Conservation (phyloP, 805 yeast genomes). For the Sungouiozyma ichnusensis region DNA sequence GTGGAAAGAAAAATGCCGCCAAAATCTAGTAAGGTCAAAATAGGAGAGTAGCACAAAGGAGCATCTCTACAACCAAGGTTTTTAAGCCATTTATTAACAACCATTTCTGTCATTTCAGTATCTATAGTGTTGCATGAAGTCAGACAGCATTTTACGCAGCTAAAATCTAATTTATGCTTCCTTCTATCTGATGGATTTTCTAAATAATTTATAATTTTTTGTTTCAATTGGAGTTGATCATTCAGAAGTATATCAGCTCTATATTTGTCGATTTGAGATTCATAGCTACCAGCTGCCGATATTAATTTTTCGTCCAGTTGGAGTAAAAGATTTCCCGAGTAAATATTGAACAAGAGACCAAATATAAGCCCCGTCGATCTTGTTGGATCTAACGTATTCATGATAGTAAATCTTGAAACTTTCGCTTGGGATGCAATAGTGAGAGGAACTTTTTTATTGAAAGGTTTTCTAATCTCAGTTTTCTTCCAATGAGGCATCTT, state of each 20-base stretch:
- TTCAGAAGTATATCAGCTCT: constrained; percentile 67
- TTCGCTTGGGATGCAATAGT: constrained; percentile 4
- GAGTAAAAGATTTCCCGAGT: constrained; percentile 69
- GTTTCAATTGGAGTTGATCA: constrained; percentile 80
- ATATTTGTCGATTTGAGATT: constrained; percentile 61
- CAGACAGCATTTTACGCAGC: constrained; percentile 78
- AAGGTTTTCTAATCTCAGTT: constrained; percentile 37
- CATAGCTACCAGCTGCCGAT: constrained; percentile 78
- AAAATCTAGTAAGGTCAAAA: constrained; percentile 80
- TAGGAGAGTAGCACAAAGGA: constrained; percentile 72
- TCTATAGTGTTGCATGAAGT: constrained; percentile 85
- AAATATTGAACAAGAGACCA: constrained; percentile 72
- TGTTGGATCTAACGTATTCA: constrained; percentile 57
- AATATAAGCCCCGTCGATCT: constrained; percentile 79
- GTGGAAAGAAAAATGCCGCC: constrained; percentile 93
- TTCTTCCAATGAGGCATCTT: constrained; percentile 36
- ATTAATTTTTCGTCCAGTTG: constrained; percentile 70
- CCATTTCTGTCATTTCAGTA: constrained; percentile 82
- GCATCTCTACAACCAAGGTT: constrained; percentile 81
- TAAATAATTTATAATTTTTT: constrained; percentile 88
- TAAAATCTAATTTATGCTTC: constrained; percentile 64
- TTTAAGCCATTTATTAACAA: constrained; percentile 79
- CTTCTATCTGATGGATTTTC: constrained; percentile 78
- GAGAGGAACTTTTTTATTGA: constrained; percentile 20
- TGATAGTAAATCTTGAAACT: constrained; percentile 40